These are phyloP conservation scores for Paramecium tetraurelia DNA, from an alignment of 73 alveolate species.

Conservation along the genomic window DNA sequence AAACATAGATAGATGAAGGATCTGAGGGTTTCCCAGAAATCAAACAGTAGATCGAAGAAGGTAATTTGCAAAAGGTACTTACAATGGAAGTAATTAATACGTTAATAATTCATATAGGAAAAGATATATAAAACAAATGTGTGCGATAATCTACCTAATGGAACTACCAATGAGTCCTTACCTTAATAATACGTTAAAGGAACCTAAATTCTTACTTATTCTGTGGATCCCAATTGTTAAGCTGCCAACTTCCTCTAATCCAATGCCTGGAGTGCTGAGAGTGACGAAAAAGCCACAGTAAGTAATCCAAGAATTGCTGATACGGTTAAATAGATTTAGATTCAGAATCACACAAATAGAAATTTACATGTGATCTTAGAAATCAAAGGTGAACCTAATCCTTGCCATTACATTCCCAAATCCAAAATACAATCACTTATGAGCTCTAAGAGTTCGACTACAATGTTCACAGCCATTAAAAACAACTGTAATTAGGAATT, in stretches of 20 bases:
- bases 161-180: conserved; percentile 13
- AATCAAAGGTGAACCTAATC: neutral
- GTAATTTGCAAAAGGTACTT: neutral
- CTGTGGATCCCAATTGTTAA: neutral
- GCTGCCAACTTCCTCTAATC: conserved; percentile 35
- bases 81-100: neutral
- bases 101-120: neutral
- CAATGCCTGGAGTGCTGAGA: conserved; percentile 27
- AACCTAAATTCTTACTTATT: neutral
- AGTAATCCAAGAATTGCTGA: neutral
- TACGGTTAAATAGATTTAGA: neutral
- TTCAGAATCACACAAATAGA: neutral
- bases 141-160: conserved; percentile 25
- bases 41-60: neutral
- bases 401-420: neutral
- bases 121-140: neutral
- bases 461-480: conserved; percentile 35
- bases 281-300: neutral
- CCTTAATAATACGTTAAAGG: conserved; percentile 41
- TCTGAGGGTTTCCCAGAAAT: neutral
- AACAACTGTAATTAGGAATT: neutral
- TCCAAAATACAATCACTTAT: neutral
- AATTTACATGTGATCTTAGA: conserved; percentile 26
- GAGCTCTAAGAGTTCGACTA: neutral
- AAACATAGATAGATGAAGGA: neutral